Evolutionary conservation across 345 rosid genomes (phyloP).

Genomic region (Populus ilicifolia): DNA sequence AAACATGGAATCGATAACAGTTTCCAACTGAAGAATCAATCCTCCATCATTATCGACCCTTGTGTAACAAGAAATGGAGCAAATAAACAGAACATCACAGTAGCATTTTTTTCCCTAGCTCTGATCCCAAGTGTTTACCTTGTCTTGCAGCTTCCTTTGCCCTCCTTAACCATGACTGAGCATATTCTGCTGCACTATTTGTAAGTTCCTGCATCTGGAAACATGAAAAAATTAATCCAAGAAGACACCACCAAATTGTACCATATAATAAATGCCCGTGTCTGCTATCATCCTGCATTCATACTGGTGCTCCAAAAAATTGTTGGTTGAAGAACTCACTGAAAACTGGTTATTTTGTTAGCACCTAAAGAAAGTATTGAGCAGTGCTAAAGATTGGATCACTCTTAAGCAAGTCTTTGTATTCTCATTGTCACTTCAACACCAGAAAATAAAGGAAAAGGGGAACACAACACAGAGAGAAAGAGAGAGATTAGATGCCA

Average conservation of each 20-base stretch:
- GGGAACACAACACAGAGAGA: too few relatives aligned
- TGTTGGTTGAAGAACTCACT: neutral
- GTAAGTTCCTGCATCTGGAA: conserved; percentile 69
- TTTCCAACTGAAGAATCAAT: neutral
- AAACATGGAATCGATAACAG: neutral
- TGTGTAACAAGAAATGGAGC: neutral
- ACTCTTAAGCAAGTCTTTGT: neutral
- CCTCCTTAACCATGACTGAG: conserved; percentile 63
- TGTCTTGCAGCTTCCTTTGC: conserved; percentile 67
- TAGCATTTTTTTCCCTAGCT: neutral
- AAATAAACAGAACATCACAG: neutral
- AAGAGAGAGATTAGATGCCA: neutral
- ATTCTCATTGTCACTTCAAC: neutral
- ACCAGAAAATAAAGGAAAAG: too few relatives aligned
- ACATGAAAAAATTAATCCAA: conserved; percentile 17
- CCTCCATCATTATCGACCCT: neutral
- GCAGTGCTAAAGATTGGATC: neutral
- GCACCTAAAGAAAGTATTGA: neutral
- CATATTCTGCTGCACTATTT: conserved; percentile 55
- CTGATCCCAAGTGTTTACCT: conserved; percentile 34
- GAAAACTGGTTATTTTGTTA: neutral
- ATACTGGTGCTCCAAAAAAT: neutral
- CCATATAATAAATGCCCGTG: neutral
- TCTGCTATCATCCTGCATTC: neutral
- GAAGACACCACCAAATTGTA: neutral